Evolutionary conservation across 306 rosid species (phyloP).

Genomic region (Cucurbita ficifolia): DNA sequence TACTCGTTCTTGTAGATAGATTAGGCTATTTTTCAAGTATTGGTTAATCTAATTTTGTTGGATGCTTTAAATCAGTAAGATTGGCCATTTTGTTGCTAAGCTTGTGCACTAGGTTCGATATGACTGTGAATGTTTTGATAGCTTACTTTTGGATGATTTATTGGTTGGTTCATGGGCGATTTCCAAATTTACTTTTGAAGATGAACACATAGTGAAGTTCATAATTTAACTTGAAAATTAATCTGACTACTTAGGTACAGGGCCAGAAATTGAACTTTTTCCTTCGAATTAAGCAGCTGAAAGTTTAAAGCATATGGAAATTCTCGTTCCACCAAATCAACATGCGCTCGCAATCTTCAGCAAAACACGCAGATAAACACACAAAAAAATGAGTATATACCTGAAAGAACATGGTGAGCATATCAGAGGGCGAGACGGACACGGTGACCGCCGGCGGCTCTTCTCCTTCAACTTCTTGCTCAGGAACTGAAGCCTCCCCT

Average conservation of each 20-base stretch:
- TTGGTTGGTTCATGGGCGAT: neutral
- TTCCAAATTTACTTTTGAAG: neutral
- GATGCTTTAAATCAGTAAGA: neutral
- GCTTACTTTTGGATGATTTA: neutral
- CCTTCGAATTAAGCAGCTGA: neutral
- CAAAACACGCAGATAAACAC: neutral
- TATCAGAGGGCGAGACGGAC: conserved; percentile 63
- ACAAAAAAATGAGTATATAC: conserved; percentile 12
- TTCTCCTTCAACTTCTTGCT: conserved; percentile 17
- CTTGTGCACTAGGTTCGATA: neutral
- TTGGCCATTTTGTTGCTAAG: neutral
- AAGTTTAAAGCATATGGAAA: neutral
- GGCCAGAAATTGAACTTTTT: neutral
- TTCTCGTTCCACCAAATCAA: neutral
- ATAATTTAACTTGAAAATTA: neutral
- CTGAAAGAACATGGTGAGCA: conserved; percentile 80
- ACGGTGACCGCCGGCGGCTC: conserved; percentile 51
- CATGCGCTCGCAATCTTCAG: neutral
- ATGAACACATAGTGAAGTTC: neutral
- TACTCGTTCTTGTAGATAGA: neutral
- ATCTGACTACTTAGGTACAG: neutral
- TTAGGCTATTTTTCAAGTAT: neutral
- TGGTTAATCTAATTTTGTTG: neutral
- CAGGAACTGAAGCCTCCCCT: conserved; percentile 35
- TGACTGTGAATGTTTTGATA: neutral